Evolutionary conservation across 495 filamentous ascomycete genomes (phyloP).

Genomic region (Annulohypoxylon bovei): DNA sequence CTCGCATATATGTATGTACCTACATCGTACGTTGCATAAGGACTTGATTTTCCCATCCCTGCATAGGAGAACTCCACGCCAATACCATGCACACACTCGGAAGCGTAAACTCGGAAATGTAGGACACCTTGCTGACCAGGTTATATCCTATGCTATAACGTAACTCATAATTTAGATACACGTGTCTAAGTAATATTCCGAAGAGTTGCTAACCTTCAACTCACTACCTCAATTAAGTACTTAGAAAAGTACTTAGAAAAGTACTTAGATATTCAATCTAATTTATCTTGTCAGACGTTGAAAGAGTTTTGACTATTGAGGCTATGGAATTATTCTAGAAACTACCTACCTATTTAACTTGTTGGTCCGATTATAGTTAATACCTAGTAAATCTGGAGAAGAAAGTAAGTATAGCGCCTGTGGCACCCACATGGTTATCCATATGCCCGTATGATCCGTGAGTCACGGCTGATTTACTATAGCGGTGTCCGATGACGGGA

Average conservation of each 20-base stretch:
- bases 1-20: conserved; percentile 41
- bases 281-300: background rate
- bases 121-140: background rate
- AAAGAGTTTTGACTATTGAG: background rate
- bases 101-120: background rate
- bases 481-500: conserved; percentile 40
- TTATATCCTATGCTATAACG: background rate
- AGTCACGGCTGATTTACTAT: conserved; percentile 19
- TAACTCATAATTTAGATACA: background rate
- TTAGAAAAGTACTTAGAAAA: background rate
- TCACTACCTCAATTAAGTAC: background rate
- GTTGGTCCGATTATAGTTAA: background rate
- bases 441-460: conserved; percentile 12
- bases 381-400: background rate
- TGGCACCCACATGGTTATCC: background rate
- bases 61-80: background rate
- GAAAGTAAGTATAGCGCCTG: background rate
- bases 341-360: background rate
- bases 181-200: background rate
- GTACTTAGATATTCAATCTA: background rate
- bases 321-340: background rate
- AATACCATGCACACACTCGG: background rate
- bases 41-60: conserved; percentile 24
- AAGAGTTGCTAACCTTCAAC: background rate
- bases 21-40: conserved; percentile 37